Conservation (phyloP, 2,329 filamentous ascomycete species). For the Graphilbum sp. region DNA sequence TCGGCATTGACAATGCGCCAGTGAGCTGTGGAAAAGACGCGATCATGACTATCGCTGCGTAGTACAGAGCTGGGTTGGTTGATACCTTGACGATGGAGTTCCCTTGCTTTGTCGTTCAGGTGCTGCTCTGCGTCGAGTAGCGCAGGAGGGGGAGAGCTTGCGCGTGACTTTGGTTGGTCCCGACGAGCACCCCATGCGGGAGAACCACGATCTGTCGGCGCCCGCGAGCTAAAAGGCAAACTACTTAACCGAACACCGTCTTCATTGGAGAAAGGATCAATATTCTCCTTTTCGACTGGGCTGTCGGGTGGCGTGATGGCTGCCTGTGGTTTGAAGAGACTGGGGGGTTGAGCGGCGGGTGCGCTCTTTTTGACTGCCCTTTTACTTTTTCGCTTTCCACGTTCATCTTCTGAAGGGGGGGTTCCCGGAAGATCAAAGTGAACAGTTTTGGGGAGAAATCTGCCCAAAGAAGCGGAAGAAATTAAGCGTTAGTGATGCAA, state of each 20-base stretch:
- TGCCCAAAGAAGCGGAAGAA: constrained; percentile 25
- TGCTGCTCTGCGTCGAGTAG: constrained; percentile 53
- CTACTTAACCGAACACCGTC: constrained; percentile 42
- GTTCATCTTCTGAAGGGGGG: constrained; percentile 18
- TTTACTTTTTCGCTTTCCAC: constrained; percentile 6
- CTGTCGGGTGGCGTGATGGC: constrained; percentile 40
- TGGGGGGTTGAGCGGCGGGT: constrained; percentile 23
- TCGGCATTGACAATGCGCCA: constrained; percentile 77
- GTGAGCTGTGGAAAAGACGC: constrained; percentile 57
- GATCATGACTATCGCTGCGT: constrained; percentile 48
- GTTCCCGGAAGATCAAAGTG: constrained; percentile 59
- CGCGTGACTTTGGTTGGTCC: constrained; percentile 65
- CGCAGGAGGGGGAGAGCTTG: constrained; percentile 56
- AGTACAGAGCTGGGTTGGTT: constrained; percentile 32
- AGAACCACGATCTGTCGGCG: constrained; percentile 58
- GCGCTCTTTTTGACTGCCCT: constrained; percentile 10
- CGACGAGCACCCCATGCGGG: constrained; percentile 60
- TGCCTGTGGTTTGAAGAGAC: constrained; percentile 32
- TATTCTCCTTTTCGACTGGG: constrained; percentile 28
- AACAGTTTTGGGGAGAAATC: constrained; percentile 83
- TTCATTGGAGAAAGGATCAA: constrained; percentile 39
- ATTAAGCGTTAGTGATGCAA: background rate
- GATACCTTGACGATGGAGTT: constrained; percentile 39
- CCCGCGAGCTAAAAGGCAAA: constrained; percentile 28
- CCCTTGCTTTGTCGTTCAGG: constrained; percentile 35